Evolutionary conservation across 176 grass and related monocot species (phyloP).

Genomic region (Oryza brachyantha): DNA sequence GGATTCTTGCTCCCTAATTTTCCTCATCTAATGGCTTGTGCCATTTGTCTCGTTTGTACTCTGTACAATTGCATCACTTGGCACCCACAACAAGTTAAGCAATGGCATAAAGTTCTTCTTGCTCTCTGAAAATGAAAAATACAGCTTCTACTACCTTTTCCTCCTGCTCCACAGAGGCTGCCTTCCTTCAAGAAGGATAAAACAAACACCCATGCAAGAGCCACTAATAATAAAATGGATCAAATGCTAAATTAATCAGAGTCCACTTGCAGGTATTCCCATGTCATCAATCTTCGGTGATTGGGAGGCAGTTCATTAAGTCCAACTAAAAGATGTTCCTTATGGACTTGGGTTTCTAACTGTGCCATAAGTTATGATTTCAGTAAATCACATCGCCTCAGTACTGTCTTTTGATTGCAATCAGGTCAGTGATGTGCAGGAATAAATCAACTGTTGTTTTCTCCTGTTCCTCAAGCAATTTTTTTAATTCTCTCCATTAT

Average conservation of each 20-base stretch:
- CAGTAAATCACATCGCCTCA: constrained; percentile 26
- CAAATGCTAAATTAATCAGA: neutral
- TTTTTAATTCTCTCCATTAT: neutral
- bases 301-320: constrained; percentile 28
- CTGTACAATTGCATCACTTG: constrained; percentile 61
- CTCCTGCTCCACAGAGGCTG: constrained; percentile 14
- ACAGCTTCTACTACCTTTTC: neutral
- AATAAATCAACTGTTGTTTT: constrained; percentile 27
- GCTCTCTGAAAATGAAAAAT: constrained; percentile 1
- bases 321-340: constrained; percentile 55
- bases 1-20: constrained; percentile 39
- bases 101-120: constrained; percentile 28
- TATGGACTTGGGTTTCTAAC: constrained; percentile 53
- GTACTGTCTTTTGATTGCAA: neutral
- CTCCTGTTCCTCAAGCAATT: neutral
- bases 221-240: constrained; percentile 18
- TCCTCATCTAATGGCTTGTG: constrained; percentile 32
- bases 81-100: constrained; percentile 59
- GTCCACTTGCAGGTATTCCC: constrained; percentile 36
- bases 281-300: constrained; percentile 43
- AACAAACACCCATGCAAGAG: constrained; percentile 22
- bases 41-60: constrained; percentile 36
- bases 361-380: constrained; percentile 33
- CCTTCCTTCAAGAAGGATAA: constrained; percentile 27
- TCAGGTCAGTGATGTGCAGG: constrained; percentile 2